Evolutionary conservation across 2,329 filamentous ascomycete species (phyloP).

Genomic region (Cladosporium sp.): DNA sequence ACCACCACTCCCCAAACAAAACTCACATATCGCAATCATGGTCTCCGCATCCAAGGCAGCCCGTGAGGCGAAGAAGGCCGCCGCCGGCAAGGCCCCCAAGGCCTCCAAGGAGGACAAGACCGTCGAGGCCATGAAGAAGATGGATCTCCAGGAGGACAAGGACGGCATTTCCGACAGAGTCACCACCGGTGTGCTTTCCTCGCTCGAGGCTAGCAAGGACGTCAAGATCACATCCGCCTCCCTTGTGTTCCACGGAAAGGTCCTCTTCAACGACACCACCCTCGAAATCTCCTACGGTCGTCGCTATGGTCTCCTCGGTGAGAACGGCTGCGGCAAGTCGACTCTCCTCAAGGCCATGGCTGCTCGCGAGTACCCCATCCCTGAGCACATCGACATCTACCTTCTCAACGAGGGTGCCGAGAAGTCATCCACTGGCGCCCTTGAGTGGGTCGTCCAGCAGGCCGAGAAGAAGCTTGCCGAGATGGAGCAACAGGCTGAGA

Average conservation of each 20-base stretch:
- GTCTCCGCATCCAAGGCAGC: constrained; percentile 67
- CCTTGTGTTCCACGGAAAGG: constrained; percentile 95
- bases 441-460: constrained; percentile 96
- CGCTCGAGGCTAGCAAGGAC: constrained; percentile 78
- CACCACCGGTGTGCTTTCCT: constrained; percentile 93
- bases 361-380: constrained; percentile 90
- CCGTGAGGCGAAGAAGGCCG: constrained; percentile 62
- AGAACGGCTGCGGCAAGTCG: constrained; percentile 99
- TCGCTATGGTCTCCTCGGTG: constrained; percentile 89
- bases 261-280: constrained; percentile 89
- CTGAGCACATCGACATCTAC: constrained; percentile 96
- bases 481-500: constrained; percentile 83
- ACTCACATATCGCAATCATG: constrained; percentile 43
- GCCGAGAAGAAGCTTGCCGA: constrained; percentile 89
- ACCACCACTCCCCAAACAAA: constrained; percentile 47
- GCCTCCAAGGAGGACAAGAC: constrained; percentile 65
- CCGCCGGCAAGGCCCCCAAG: constrained; percentile 68
- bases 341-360: constrained; percentile 95
- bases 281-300: constrained; percentile 90
- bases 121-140: constrained; percentile 69
- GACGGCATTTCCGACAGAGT: constrained; percentile 95
- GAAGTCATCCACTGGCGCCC: constrained; percentile 78
- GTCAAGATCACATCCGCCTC: constrained; percentile 94
- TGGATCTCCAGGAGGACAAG: constrained; percentile 91
- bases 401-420: constrained; percentile 95